phyloP scores from a whole-genome alignment of 495 filamentous ascomycete genomes.

The Neurospora sublineolata region DNA sequence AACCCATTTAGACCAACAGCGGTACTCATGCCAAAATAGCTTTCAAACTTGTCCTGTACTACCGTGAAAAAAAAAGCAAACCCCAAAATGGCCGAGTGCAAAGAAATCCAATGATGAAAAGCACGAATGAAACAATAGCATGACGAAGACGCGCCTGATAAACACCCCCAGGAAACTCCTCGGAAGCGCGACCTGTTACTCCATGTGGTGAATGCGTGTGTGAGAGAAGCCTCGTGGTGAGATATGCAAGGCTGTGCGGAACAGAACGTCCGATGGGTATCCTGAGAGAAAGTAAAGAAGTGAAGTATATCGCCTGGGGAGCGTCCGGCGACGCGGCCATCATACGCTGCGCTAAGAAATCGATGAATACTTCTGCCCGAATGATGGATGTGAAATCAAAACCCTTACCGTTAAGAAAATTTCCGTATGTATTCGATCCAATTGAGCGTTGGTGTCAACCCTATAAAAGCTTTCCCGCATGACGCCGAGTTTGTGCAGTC shows the following conservation, averaged over 20 bases:
- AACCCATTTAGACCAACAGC: neutral
- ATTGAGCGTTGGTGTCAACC: neutral
- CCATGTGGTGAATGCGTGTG: neutral
- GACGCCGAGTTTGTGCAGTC: neutral
- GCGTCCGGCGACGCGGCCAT: neutral
- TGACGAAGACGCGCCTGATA: neutral
- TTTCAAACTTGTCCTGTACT: neutral
- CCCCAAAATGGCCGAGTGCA: neutral
- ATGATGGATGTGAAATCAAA: neutral
- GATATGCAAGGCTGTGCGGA: neutral
- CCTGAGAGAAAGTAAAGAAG: constrained; percentile 12
- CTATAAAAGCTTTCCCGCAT: neutral
- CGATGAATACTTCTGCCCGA: neutral
- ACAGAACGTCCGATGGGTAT: constrained; percentile 6
- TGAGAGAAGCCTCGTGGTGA: neutral
- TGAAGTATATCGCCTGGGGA: constrained; percentile 1
- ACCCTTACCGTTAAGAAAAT: neutral
- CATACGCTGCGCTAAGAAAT: neutral
- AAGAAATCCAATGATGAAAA: neutral
- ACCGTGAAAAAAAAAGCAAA: neutral
- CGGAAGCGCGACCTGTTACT: neutral
- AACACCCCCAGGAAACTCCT: neutral
- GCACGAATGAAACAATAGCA: neutral
- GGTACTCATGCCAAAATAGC: neutral
- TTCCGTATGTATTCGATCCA: neutral